These are phyloP conservation scores for Pelargonium nanum DNA, from an alignment of 345 rosid species.

Conservation along the genomic window DNA sequence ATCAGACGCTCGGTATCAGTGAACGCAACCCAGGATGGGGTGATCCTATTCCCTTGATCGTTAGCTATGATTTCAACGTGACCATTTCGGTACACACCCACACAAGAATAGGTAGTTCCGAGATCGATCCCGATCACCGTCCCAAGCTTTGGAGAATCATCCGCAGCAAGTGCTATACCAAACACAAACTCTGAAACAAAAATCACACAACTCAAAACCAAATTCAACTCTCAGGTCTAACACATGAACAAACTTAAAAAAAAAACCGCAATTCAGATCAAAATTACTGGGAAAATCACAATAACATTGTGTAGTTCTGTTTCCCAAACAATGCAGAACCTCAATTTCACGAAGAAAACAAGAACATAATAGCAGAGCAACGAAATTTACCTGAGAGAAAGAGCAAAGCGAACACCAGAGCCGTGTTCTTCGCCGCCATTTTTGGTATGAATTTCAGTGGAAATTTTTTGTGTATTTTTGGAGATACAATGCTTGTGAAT, in stretches of 20 bases:
- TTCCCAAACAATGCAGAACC: not conserved
- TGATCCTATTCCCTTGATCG: constrained; percentile 56
- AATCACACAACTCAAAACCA: not conserved
- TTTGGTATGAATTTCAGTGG: too few relatives aligned
- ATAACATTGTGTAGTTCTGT: not conserved
- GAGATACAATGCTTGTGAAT: not conserved
- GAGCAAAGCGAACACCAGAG: constrained; percentile 12
- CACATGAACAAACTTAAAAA: not conserved
- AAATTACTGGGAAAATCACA: not conserved
- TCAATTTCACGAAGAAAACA: not conserved
- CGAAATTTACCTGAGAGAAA: constrained; percentile 20
- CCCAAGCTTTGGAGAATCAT: constrained; percentile 23
- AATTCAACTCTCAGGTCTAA: not conserved
- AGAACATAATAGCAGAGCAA: not conserved
- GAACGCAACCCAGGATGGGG: constrained; percentile 65
- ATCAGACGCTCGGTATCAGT: constrained; percentile 54
- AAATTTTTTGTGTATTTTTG: too few relatives aligned
- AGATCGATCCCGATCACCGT: constrained; percentile 53
- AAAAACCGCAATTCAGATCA: not conserved
- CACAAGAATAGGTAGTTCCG: constrained; percentile 54
- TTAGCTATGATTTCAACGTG: constrained; percentile 51
- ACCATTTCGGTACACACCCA: constrained; percentile 36
- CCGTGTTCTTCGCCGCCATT: constrained; percentile 9
- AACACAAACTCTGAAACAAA: constrained; percentile 18
- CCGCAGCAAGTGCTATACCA: constrained; percentile 20